Evolutionary conservation across 805 yeast genomes (phyloP), one percentile per base, ranked within the genome.

Genomic region (Zygosaccharomyces lentus): DNA sequence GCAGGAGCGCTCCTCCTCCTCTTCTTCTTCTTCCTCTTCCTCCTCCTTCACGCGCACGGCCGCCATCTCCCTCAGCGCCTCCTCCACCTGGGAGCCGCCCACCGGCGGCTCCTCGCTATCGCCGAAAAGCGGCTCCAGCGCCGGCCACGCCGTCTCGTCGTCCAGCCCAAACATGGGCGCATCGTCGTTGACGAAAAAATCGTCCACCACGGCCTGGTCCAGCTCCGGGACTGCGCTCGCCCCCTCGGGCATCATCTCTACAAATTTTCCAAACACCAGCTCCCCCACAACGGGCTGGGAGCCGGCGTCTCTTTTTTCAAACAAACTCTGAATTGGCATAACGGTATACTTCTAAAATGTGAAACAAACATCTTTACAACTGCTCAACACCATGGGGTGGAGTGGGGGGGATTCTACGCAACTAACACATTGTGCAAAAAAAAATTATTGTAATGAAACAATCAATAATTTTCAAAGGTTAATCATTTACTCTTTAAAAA

Each of bases 131-230:
- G 72, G 47, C 70, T 74, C 44, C 48, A 31, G 48, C 24, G 29
- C 25, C 32, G 16, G 39, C 38, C 21, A 45, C 50, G 39, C 38
- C 13, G 45, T 51, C 29, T 6, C 32, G 27, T 48, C 46, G 16
- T 62, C 71, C 35, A 52, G 52, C 15, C 68, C 73, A 61, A 84
- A 82, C 63, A 84, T 72, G 38, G 89, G 81, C 45, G 79, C 34
- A 1, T 65, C 56, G 31, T 67, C 59, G 31, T 69, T 61, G 17
- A 66, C 61, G 49, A 71, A 67, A 34, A 68, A 58, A 13, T 79
- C 79, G 57, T 79, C 84, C 55, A 82, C 82, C 77, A 81, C 32
- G 13, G 32, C 32, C 76, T 47, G 86, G 82, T 29, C 32, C 13
- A 29, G 32, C 32, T 29, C 31, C 15, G 32, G 32, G 9, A 26